Percentiles rank a stretch among this genome's conserved stretches.
These are phyloP conservation scores for Nakazawaea ambrosiae DNA, from an alignment of 805 yeast genomes.

Conservation along the genomic window DNA sequence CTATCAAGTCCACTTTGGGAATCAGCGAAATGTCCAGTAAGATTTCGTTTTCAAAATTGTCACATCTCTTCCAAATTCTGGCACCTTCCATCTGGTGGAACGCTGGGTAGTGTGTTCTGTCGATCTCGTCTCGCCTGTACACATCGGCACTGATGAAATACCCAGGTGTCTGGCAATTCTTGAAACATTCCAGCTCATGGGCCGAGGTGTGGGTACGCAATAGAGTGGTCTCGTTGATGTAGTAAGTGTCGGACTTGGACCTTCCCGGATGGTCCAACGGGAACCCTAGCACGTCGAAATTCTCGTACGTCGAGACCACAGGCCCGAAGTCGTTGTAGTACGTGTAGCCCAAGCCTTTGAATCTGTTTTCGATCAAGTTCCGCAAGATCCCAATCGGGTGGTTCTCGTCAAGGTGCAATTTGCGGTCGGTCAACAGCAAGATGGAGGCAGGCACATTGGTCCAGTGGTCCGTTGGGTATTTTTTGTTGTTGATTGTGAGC, in stretches of 20 bases:
- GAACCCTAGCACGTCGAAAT: slow-evolving; percentile 89
- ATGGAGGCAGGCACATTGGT: slow-evolving; percentile 82
- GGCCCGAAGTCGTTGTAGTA: slow-evolving; percentile 78
- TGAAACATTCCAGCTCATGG: slow-evolving; percentile 85
- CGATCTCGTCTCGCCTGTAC: slow-evolving; percentile 91
- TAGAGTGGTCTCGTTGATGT: slow-evolving; percentile 63
- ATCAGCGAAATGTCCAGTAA: slow-evolving; percentile 54
- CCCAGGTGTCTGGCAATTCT: slow-evolving; percentile 63
- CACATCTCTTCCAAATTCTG: slow-evolving; percentile 60
- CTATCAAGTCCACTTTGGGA: slow-evolving; percentile 62
- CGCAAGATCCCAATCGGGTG: slow-evolving; percentile 91
- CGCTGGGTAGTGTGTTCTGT: slow-evolving; percentile 92
- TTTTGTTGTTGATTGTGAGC: slow-evolving; percentile 38
- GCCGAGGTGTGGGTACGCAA: slow-evolving; percentile 96
- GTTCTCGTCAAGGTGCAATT: slow-evolving; percentile 61
- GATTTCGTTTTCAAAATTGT: slow-evolving; percentile 34
- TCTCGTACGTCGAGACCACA: slow-evolving; percentile 72
- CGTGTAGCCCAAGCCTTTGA: slow-evolving; percentile 63
- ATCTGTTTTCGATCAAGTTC: slow-evolving; percentile 60
- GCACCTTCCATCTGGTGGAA: slow-evolving; percentile 99
- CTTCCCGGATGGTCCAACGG: slow-evolving; percentile 92
- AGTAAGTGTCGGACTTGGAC: slow-evolving; percentile 87
- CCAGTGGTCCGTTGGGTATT: slow-evolving; percentile 62
- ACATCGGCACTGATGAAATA: slow-evolving; percentile 94
- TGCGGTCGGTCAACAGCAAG: slow-evolving; percentile 57